A percentile compares a stretch with the other conserved stretches of the same genome.
Evolutionary conservation across 495 filamentous ascomycete species (phyloP).

Genomic region (Lichenothelia convexa): DNA sequence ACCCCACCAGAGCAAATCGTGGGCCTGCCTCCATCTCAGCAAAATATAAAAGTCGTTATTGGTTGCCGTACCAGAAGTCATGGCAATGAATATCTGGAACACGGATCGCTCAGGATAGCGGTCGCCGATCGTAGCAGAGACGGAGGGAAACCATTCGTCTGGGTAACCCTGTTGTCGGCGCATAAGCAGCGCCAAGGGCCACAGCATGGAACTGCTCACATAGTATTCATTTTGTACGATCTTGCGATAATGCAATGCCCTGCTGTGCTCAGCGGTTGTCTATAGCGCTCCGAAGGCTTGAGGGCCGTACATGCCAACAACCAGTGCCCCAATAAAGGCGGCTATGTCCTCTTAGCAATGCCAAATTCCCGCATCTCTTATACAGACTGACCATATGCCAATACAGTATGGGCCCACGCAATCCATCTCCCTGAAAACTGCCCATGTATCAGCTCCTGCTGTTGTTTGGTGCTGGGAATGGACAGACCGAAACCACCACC

Average conservation of each 20-base stretch:
- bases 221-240: conserved; percentile 97
- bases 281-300: not conserved
- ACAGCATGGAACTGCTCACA: conserved; percentile 23
- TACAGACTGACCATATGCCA: conserved; percentile 52
- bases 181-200: not conserved
- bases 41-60: no score
- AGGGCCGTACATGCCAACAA: conserved; percentile 48
- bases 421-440: conserved; percentile 84
- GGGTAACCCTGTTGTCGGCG: conserved; percentile 50
- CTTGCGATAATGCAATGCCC: conserved; percentile 73
- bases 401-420: conserved; percentile 65
- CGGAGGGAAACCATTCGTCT: conserved; percentile 97
- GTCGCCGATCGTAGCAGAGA: conserved; percentile 96
- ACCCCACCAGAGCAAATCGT: conserved; percentile 73
- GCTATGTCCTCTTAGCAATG: conserved; percentile 22
- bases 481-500: conserved; percentile 48
- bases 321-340: conserved; percentile 78
- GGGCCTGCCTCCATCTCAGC: conserved; percentile 44
- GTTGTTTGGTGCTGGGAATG: not conserved
- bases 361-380: not conserved
- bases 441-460: conserved; percentile 4
- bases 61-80: conserved; percentile 67
- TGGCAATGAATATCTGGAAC: conserved; percentile 91
- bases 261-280: conserved; percentile 9
- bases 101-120: conserved; percentile 92